A percentile compares a stretch with the other conserved stretches of the same genome.
Evolutionary conservation across 768 basidiomycete species (phyloP).

Genomic region (Mycena albidolilacea): DNA sequence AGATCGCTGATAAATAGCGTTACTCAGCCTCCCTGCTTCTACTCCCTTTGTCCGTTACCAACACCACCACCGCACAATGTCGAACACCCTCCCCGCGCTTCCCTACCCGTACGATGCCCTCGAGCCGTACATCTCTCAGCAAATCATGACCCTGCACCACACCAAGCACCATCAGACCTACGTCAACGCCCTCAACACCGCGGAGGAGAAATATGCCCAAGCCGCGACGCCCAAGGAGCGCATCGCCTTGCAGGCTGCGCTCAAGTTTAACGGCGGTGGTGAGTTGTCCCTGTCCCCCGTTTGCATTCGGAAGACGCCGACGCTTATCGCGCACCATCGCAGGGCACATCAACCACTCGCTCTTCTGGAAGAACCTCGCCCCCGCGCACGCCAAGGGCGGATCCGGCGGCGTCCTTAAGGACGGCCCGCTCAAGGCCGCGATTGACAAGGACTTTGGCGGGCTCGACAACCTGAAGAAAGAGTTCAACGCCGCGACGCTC

Average conservation of each 20-base stretch:
- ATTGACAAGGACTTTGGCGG: slow-evolving; percentile 77
- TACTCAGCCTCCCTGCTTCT: slow-evolving; percentile 14
- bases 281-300: slow-evolving; percentile 44
- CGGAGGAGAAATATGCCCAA: slow-evolving; percentile 82
- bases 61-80: slow-evolving; percentile 46
- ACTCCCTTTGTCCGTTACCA: background rate
- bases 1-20: slow-evolving; percentile 6
- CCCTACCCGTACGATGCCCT: slow-evolving; percentile 90
- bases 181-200: slow-evolving; percentile 92
- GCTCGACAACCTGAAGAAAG: slow-evolving; percentile 79
- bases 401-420: slow-evolving; percentile 69
- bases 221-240: slow-evolving; percentile 80
- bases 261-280: slow-evolving; percentile 99
- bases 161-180: slow-evolving; percentile 97
- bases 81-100: slow-evolving; percentile 78
- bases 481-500: slow-evolving; percentile 89
- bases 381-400: slow-evolving; percentile 69
- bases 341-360: slow-evolving; percentile 95
- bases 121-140: slow-evolving; percentile 91
- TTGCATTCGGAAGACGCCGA: background rate
- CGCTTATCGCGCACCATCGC: slow-evolving; percentile 39
- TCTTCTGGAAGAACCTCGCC: slow-evolving; percentile 97
- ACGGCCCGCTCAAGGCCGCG: slow-evolving; percentile 77
- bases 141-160: slow-evolving; percentile 98
- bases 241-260: slow-evolving; percentile 90